Evolutionary conservation across 306 rosid species (phyloP).

Genomic region (Vigna trinervia): DNA sequence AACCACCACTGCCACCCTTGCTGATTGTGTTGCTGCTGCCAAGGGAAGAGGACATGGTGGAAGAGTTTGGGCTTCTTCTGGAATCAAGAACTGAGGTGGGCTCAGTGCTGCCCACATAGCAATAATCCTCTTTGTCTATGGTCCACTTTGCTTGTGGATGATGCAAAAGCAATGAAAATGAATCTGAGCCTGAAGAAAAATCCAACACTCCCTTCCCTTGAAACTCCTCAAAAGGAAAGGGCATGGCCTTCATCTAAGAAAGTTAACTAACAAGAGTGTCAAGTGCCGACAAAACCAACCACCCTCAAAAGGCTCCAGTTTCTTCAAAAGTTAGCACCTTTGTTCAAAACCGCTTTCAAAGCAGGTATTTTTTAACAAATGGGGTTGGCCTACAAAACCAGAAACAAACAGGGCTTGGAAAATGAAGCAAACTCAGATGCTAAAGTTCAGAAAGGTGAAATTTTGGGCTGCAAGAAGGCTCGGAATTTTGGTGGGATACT

Average conservation of each 20-base stretch:
- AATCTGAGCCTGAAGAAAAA: constrained; percentile 70
- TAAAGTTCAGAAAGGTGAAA: background rate
- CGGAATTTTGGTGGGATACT: constrained; percentile 29
- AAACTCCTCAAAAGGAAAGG: constrained; percentile 91
- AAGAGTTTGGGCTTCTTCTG: constrained; percentile 84
- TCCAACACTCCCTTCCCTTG: constrained; percentile 89
- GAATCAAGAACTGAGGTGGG: constrained; percentile 96
- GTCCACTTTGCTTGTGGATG: constrained; percentile 62
- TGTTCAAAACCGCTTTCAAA: constrained; percentile 42
- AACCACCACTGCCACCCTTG: constrained; percentile 21
- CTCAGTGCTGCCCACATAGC: constrained; percentile 95
- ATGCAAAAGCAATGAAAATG: constrained; percentile 47
- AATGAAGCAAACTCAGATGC: constrained; percentile 7
- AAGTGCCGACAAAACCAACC: constrained; percentile 48
- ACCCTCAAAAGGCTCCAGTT: constrained; percentile 63
- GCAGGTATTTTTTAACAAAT: constrained; percentile 26
- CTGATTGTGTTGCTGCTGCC: constrained; percentile 54
- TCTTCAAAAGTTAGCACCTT: constrained; percentile 49
- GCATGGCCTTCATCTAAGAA: constrained; percentile 93
- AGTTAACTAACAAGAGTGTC: constrained; percentile 28
- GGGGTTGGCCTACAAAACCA: constrained; percentile 34
- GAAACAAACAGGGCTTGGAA: constrained; percentile 13
- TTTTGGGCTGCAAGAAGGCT: constrained; percentile 27
- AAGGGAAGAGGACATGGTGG: constrained; percentile 86
- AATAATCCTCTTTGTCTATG: constrained; percentile 54